These are phyloP conservation scores for Fagus crenata DNA, from an alignment of 306 rosid genomes.

Conservation along the genomic window DNA sequence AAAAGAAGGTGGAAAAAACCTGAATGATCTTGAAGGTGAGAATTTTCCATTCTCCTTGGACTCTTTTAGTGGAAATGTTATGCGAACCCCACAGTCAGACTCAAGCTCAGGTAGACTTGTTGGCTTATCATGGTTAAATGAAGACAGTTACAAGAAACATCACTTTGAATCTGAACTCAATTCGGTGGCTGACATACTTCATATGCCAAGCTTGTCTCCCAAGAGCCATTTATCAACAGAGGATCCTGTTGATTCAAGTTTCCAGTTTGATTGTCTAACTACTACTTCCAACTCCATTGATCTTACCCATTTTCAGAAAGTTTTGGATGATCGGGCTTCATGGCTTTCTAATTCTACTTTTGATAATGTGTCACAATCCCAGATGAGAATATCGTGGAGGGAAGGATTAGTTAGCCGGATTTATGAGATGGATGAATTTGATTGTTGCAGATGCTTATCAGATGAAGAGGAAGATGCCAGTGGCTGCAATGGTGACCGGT, in stretches of 20 bases:
- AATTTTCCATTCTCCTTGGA: conserved; percentile 63
- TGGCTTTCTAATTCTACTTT: conserved; percentile 53
- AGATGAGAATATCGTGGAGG: conserved; percentile 75
- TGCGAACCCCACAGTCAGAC: conserved; percentile 73
- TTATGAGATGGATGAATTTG: conserved; percentile 62
- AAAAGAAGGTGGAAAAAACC: conserved; percentile 28
- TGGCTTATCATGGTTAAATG: conserved; percentile 39
- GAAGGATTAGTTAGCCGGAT: conserved; percentile 64
- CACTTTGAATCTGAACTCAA: conserved; percentile 37
- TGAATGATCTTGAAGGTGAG: conserved; percentile 34
- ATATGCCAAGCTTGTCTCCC: conserved; percentile 38
- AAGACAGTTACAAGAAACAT: conserved; percentile 38
- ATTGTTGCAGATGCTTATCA: conserved; percentile 75
- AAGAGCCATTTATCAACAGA: conserved; percentile 32
- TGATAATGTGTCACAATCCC: conserved; percentile 51
- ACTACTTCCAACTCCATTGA: conserved; percentile 54
- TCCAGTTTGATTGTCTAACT: conserved; percentile 62
- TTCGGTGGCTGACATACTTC: conserved; percentile 43
- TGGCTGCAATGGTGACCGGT: conserved; percentile 28
- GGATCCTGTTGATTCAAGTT: conserved; percentile 63
- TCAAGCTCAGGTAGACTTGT: conserved; percentile 47
- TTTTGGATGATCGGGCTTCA: conserved; percentile 48
- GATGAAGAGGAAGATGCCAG: conserved; percentile 64
- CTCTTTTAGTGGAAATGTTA: conserved; percentile 67
- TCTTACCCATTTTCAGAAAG: conserved; percentile 49